Conservation (phyloP, 1,139 yeast genomes). For the Blastobotrys buckinghamii region DNA sequence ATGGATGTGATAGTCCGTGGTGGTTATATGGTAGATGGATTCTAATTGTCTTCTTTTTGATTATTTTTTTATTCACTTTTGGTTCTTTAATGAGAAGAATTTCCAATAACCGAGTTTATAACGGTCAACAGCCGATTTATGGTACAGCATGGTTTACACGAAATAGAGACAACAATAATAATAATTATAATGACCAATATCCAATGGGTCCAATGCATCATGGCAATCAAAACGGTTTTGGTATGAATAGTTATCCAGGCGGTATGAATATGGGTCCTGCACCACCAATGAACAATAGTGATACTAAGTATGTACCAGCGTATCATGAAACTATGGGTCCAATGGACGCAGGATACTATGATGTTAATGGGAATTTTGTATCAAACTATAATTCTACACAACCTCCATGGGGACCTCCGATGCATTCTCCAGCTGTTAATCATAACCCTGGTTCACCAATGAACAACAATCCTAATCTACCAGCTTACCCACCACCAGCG, state of each 20-base stretch:
- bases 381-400: background rate
- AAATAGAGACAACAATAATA: background rate
- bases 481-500: background rate
- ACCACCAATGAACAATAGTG: too few species aligned
- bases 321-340: conserved; percentile 45
- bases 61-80: background rate
- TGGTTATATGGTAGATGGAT: background rate
- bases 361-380: conserved; percentile 54
- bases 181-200: background rate
- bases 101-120: background rate
- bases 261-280: too few species aligned
- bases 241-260: too few species aligned
- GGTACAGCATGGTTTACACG: background rate
- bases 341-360: conserved; percentile 79
- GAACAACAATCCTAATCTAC: background rate
- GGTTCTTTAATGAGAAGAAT: background rate
- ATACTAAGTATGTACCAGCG: conserved; percentile 25
- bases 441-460: background rate
- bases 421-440: background rate
- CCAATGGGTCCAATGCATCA: background rate
- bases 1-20: background rate
- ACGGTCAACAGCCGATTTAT: background rate
- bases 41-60: background rate
- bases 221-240: too few species aligned
- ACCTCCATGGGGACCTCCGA: conserved; percentile 6